Base-by-base conservation (phyloP, 768 basidiomycete genomes). In the Mycena kentingensis region DNA sequence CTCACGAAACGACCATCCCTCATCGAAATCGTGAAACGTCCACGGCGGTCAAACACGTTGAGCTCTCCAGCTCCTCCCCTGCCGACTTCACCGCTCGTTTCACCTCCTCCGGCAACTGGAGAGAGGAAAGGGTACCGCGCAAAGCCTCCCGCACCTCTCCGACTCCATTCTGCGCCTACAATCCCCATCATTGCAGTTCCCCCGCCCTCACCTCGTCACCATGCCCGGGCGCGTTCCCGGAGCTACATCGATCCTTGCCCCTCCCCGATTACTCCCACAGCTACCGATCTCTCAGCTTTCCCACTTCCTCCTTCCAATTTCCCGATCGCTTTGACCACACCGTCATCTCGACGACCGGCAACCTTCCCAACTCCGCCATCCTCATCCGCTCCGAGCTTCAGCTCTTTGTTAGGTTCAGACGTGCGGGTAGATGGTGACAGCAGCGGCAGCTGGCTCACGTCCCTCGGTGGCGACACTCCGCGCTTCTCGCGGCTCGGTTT, bases 401-500 rank as follows among this genome's bases (percentile, higher is more conserved):
- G 13, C 18, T 18, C 25, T 39, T 18, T 22, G 28, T 42, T 45
- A 32, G 12, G 19, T 4, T 19, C 4, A 25, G 7, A 22, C 48
- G 25, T 27, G n/a, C n/a, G n/a, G n/a, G 25, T 31, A 22, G 26
- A 36, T 13, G 44, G 25, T 7, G 50, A 50, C 43, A 55, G 39
- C 35, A 46, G 29, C 5, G 54, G 71, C 18, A 66, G 70, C 47
- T 77, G 76, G 76, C 64, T 75, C 46, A 61, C 72, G n/a, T 28
- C 66, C 26, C 68, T 65, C 37, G 52, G 70, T 1, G 66, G 61
- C 6, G 61, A 57, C 6, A 75, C 69, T 2, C 78, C 78, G 4
- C 68, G 67, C 22, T 79, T 79, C 60, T 66, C 70, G 27, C 68
- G 76, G 4, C 64, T 75, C 28, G 65, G 72, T 13, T 60, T 78